Evolutionary conservation across 257 asterid species (phyloP), one percentile per base, ranked within the genome.

Genomic region (Scutellaria barbata): DNA sequence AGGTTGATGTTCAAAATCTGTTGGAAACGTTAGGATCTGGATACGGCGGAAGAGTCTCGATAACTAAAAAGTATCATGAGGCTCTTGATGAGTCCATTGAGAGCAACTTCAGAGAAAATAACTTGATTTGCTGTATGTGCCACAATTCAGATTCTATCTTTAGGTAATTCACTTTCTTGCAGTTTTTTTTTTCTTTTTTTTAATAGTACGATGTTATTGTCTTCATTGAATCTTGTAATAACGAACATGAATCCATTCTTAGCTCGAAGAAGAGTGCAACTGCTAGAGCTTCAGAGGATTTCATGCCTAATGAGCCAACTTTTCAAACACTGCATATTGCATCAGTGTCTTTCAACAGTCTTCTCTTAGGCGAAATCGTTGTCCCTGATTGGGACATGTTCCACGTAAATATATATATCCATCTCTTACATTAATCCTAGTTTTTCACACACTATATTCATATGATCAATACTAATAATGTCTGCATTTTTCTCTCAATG

Each of bases 381-480:
- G 87, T 82, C 7, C 89, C 94, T 2, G 94, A 87, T 53, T 87
- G 94, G 94, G 91, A 87, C 52, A 85, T 85, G 94, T 85, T 87
- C 77, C 91, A 87, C 51, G 91, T 85, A 37, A 60, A 80, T 11
- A 5, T 4, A 56, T 51, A 14, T 8, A 30, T 0, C 10, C 30
- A 14, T 47, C 53, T 17, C 14, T 0, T 7, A 63, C 8, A 4
- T n/a, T 7, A 16, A 11, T 8, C 6, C 22, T 0, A 18, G 9
- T 8, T 22, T 9, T 25, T 54, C 25, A 7, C 4, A 8, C 8
- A 52, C 33, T 52, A 2, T 54, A 8, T 16, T 52, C 17, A 51
- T 25, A 18, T 35, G 35, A 10, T 8, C 20, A 53, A 7, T 53
- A 53, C 60, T 53, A 53, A 62, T 5, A 18, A 63, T 4, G 13